phyloP scores from a whole-genome alignment of 176 grass and related monocot species.

The Zea mays region DNA sequence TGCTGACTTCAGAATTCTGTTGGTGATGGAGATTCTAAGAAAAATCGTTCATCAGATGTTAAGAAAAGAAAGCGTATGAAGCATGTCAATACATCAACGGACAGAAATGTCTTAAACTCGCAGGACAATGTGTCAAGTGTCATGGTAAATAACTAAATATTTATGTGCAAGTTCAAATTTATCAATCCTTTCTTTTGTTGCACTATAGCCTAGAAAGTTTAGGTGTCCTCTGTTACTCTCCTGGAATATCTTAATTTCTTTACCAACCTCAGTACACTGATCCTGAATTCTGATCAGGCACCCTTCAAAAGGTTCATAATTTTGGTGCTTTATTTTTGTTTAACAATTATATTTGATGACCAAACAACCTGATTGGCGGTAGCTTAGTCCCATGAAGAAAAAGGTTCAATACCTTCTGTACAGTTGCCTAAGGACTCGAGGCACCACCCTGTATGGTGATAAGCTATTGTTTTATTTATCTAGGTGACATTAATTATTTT shows the following conservation, averaged over 20 bases:
- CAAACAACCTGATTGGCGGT: neutral
- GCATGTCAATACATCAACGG: conserved; percentile 24
- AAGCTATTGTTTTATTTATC: conserved; percentile 1
- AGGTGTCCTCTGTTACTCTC: neutral
- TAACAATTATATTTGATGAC: conserved; percentile 10
- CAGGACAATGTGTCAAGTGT: conserved; percentile 36
- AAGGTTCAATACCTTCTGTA: neutral
- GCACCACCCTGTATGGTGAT: neutral
- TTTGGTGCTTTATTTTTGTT: neutral
- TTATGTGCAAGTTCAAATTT: conserved; percentile 3
- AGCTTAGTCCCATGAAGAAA: neutral
- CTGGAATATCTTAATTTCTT: conserved; percentile 17
- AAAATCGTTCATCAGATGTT: conserved; percentile 33
- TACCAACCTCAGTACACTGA: conserved; percentile 13
- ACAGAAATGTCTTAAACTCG: conserved; percentile 35
- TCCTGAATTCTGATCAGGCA: neutral
- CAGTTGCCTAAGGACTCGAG: neutral
- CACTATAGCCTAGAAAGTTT: conserved; percentile 6
- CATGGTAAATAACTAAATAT: conserved; percentile 37
- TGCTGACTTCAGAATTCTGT: conserved; percentile 38
- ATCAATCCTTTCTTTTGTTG: neutral
- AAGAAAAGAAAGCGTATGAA: conserved; percentile 54
- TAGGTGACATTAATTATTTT: neutral
- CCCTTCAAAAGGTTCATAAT: neutral
- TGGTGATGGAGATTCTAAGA: conserved; percentile 32